Evolutionary conservation across 225 moss, liverwort and hornwort genomes (phyloP).

Genomic region (Physcomitrellopsis africana): DNA sequence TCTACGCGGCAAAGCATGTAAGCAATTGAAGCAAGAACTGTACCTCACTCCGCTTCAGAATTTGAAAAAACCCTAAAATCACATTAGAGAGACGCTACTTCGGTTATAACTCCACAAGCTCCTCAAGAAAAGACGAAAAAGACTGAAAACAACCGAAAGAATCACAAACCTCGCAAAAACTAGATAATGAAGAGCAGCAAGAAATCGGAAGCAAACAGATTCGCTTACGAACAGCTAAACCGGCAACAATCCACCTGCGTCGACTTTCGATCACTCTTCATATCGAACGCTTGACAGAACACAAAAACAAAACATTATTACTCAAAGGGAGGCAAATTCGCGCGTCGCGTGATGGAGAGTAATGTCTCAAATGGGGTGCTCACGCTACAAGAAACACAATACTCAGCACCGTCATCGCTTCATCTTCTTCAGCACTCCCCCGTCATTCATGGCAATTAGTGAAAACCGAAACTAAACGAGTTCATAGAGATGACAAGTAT

Average conservation of each 20-base stretch:
- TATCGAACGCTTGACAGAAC: constrained; percentile 3
- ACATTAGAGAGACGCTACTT: background rate
- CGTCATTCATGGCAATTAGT: background rate
- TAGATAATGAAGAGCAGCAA: background rate
- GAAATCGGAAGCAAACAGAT: constrained; percentile 14
- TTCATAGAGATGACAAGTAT: background rate
- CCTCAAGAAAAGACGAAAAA: background rate
- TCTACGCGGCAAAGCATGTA: background rate
- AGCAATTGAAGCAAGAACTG: constrained; percentile 21
- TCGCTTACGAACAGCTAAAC: constrained; percentile 22
- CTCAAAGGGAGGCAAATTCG: background rate
- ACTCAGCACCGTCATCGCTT: background rate
- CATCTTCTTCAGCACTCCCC: background rate
- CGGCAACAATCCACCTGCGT: background rate
- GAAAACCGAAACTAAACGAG: background rate
- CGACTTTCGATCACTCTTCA: constrained; percentile 11
- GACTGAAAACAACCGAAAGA: constrained; percentile 4
- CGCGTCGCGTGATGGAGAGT: background rate
- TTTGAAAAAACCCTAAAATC: background rate
- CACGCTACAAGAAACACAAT: background rate
- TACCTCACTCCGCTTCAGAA: constrained; percentile 8
- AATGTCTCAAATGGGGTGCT: background rate
- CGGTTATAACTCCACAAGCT: constrained; percentile 13
- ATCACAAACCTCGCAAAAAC: background rate
- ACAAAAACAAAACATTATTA: background rate